Evolutionary conservation across 345 rosid species (phyloP), one percentile per base, ranked within the genome.

Genomic region (Trapa incisa): DNA sequence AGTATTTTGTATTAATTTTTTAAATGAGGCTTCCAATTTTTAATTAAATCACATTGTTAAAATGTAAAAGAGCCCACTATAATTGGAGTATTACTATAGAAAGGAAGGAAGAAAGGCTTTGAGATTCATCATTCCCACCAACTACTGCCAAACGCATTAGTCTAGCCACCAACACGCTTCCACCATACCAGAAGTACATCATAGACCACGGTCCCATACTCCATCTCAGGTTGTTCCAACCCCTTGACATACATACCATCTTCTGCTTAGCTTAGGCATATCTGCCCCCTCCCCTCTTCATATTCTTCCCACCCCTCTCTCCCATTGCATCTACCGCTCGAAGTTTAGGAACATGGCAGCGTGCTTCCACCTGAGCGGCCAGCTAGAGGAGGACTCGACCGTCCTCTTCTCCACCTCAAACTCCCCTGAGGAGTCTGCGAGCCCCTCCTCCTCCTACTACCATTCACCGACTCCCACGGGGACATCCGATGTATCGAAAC

Each of bases 391-490:
- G 12, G 98, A 89, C 78, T 84, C 87, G 0, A 73, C 73, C 9
- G 22, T 83, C 16, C 92, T 89, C 68, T 92, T 86, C 85, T 87
- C 96, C 22, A 48, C 87, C 47, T 84, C 91, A 6, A 77, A 78
- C 58, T 86, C 94, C 16, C 87, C 83, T 1, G 86, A 72, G 14
- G 87, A 78, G 45, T 86, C 83, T 78, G 79, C 86, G 64, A 50
- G 87, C 53, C 79, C 80, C 47, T 84, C 92, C 71, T 83, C 95
- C 71, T 87, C 95, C 22, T 84, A 56, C 67, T 71, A 75, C 67
- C 86, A 79, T 66, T 81, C 87, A 0, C 80, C 86, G 0, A 78
- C 74, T 6, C 79, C 82, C n/a, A 56, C 75, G 4, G 42, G 61
- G 38, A 16, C 65, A 41, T 7, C 71, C 41, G 3, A 50, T 9